A percentile compares a stretch with the other conserved stretches of the same genome.
Conservation (phyloP, 305 asterid genomes). For the Euphrasia arctica region DNA sequence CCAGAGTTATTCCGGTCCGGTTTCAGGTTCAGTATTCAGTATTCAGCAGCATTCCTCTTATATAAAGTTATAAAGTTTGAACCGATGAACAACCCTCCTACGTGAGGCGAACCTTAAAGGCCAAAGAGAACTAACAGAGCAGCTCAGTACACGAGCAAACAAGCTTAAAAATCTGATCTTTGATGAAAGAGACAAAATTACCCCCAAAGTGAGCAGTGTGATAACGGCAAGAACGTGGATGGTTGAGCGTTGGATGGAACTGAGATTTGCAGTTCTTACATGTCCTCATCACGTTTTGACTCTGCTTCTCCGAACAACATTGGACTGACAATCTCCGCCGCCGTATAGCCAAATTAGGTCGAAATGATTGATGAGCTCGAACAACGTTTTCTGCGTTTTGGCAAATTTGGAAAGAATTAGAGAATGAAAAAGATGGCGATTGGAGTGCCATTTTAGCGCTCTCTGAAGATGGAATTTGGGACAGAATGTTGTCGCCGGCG, state of each 20-base stretch:
- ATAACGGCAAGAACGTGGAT: conserved; percentile 77
- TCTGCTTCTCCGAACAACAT: conserved; percentile 43
- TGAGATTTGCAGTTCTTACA: conserved; percentile 85
- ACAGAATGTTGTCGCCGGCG: no score
- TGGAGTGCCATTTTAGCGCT: conserved; percentile 39
- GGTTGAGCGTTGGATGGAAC: conserved; percentile 78
- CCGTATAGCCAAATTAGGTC: no score
- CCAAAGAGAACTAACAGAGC: no score
- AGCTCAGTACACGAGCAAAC: not conserved
- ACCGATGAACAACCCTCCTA: no score
- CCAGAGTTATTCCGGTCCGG: no score
- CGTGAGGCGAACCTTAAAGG: no score
- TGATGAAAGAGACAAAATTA: conserved; percentile 19
- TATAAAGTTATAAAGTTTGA: no score
- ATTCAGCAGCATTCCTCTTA: no score
- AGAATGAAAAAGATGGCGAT: conserved; percentile 8
- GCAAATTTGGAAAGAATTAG: conserved; percentile 16
- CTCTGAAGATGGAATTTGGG: no score
- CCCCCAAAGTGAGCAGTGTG: conserved; percentile 96
- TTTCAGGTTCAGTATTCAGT: no score
- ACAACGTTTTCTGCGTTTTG: conserved; percentile 11
- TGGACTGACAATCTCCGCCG: conserved; percentile 29
- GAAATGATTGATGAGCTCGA: conserved; percentile 14
- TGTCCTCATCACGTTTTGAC: conserved; percentile 42
- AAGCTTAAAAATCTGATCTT: not conserved